phyloP scores from a whole-genome alignment of 2,329 filamentous ascomycete genomes.

The Penicillium sp. region DNA sequence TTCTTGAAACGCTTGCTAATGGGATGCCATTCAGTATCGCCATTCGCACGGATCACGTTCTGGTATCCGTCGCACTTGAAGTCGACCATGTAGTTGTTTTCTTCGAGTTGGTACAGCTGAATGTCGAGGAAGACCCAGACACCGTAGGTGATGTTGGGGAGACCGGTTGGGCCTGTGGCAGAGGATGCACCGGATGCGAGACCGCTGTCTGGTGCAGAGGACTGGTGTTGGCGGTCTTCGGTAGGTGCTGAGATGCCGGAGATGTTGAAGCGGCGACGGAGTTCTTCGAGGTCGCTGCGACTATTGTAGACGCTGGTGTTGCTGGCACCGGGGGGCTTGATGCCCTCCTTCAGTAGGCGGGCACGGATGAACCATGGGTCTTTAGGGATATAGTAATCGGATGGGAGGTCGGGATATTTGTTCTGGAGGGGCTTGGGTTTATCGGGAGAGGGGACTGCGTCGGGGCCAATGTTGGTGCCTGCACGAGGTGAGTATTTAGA shows the following conservation, averaged over 20 bases:
- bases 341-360: constrained; percentile 81
- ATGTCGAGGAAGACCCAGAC: constrained; percentile 96
- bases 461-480: constrained; percentile 41
- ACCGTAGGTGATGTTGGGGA: constrained; percentile 59
- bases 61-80: constrained; percentile 99
- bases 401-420: constrained; percentile 46
- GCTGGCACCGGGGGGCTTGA: constrained; percentile 54
- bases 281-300: constrained; percentile 44
- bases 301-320: constrained; percentile 41
- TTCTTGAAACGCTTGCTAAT: constrained; percentile 54
- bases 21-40: constrained; percentile 49
- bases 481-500: constrained; percentile 14
- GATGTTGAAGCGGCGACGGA: constrained; percentile 41
- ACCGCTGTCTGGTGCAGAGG: constrained; percentile 36
- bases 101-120: constrained; percentile 92
- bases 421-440: constrained; percentile 43
- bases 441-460: constrained; percentile 33
- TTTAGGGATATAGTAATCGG: constrained; percentile 80
- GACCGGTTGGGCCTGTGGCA: constrained; percentile 33
- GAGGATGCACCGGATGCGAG: constrained; percentile 38
- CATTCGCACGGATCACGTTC: constrained; percentile 65
- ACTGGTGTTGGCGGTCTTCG: constrained; percentile 32
- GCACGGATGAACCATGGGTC: constrained; percentile 95
- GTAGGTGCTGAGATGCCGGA: constrained; percentile 34
- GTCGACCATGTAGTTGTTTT: constrained; percentile 90